phyloP scores from a whole-genome alignment of 2,329 filamentous ascomycete genomes.

The Calonectria crousiana region DNA sequence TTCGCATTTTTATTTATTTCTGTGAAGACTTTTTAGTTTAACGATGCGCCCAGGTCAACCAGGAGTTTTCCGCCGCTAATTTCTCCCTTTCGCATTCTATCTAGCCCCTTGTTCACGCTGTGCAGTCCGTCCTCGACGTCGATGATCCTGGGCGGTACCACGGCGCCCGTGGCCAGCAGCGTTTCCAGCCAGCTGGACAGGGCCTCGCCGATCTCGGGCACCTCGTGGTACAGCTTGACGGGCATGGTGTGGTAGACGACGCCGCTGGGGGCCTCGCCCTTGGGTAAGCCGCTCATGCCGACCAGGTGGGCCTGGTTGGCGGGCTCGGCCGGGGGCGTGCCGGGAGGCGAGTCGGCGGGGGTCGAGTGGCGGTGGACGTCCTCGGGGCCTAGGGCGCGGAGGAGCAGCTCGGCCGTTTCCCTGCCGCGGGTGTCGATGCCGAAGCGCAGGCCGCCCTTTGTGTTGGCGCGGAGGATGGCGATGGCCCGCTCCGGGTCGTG shows the following conservation, averaged over 20 bases:
- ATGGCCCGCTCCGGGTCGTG: slow-evolving; percentile 75
- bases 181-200: slow-evolving; percentile 76
- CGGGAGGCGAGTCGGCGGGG: slow-evolving; percentile 50
- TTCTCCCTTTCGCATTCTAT: slow-evolving; percentile 73
- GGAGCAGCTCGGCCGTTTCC: slow-evolving; percentile 70
- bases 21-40: neutral
- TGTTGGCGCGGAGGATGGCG: slow-evolving; percentile 71
- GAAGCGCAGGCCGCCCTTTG: slow-evolving; percentile 70
- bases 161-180: slow-evolving; percentile 64
- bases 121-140: slow-evolving; percentile 72
- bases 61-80: slow-evolving; percentile 78
- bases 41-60: slow-evolving; percentile 52
- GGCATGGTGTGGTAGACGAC: slow-evolving; percentile 74
- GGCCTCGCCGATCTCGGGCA: slow-evolving; percentile 71
- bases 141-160: slow-evolving; percentile 75
- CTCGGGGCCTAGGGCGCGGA: slow-evolving; percentile 50
- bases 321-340: slow-evolving; percentile 50
- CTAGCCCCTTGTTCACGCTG: slow-evolving; percentile 76
- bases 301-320: slow-evolving; percentile 67
- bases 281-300: slow-evolving; percentile 76
- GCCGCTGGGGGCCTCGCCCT: slow-evolving; percentile 58
- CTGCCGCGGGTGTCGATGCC: slow-evolving; percentile 76
- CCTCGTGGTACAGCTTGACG: slow-evolving; percentile 81
- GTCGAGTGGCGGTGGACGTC: slow-evolving; percentile 55
- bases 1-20: neutral